Evolutionary conservation across 2,329 filamentous ascomycete species (phyloP), one percentile per base, ranked within the genome.

Genomic region (Escovopsis sp.): DNA sequence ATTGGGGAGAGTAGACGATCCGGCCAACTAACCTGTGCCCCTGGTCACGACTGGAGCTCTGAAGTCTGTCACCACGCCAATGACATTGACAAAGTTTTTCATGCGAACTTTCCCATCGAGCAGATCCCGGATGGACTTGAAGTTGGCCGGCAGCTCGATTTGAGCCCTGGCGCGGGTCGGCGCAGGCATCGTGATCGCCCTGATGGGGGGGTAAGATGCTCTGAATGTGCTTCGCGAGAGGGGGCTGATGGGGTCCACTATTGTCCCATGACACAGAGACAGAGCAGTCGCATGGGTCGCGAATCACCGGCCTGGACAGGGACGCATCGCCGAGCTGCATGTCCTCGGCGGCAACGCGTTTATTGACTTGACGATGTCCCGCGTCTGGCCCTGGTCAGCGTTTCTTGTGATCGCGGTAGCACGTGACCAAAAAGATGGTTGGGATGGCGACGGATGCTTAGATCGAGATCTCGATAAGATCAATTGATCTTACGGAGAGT

Each of bases 21-120:
- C 12, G 12, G 7, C 10, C 25, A 14, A 20, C 30, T 37, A 59
- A 69, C 83, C 79, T 20, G 56, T 52, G 16, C 72, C 69, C 41
- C 46, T 62, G 1, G 76, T 76, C 10, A 55, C 43, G 1, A 64
- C 65, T 1, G 76, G 72, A 1, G 67, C 58, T 43, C 74, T 68
- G 39, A 68, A 70, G 50, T 89, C 83, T 40, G 75, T 73, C 4
- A 89, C 72, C 5, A 89, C 59, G 1, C 85, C 87, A 39, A 86
- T 70, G 34, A 91, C 61, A 58, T 66, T 80, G 47, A 79, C 64
- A 6, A 63, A 44, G 2, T 35, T 49, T 25, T 54, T 47, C 24
- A 49, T 13, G 8, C 48, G 37, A 37, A 58, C 42, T 20, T 57
- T 54, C 15, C 57, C 58, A 39, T 70, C 58, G 45, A 76, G 51